A percentile compares a stretch with the other conserved stretches of the same genome.
These are phyloP conservation scores for Pyrenochaeta sp. DNA, from an alignment of 2,329 filamentous ascomycete genomes.

Conservation along the genomic window DNA sequence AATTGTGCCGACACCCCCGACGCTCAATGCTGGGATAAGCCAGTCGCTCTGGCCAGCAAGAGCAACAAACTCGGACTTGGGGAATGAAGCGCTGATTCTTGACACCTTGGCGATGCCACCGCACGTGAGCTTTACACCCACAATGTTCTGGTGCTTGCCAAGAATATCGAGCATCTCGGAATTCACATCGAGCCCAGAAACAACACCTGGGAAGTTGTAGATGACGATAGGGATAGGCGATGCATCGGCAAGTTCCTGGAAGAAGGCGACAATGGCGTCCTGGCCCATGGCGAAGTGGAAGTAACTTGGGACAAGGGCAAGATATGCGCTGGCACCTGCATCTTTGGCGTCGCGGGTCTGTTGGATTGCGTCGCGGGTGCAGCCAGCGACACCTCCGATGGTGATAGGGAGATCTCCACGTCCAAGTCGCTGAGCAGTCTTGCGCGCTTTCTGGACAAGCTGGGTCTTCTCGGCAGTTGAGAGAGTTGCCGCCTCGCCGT, in stretches of 20 bases:
- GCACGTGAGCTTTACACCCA: constrained; percentile 49
- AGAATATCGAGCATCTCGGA: constrained; percentile 49
- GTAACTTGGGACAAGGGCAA: constrained; percentile 51
- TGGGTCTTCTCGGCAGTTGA: constrained; percentile 49
- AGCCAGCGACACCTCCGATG: constrained; percentile 50
- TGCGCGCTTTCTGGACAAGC: constrained; percentile 49
- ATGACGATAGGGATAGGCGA: constrained; percentile 54
- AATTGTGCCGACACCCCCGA: constrained; percentile 67
- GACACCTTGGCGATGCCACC: constrained; percentile 53
- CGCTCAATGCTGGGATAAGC: constrained; percentile 63
- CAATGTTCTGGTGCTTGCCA: constrained; percentile 46
- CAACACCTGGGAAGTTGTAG: constrained; percentile 58
- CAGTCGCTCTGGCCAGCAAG: constrained; percentile 55
- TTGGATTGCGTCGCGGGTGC: constrained; percentile 52
- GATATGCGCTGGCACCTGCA: constrained; percentile 48
- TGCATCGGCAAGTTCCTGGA: constrained; percentile 47
- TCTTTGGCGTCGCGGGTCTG: constrained; percentile 48
- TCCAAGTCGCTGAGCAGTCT: constrained; percentile 45
- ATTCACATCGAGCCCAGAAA: constrained; percentile 54
- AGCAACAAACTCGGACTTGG: constrained; percentile 47
- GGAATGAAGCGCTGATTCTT: constrained; percentile 47
- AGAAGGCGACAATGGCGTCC: constrained; percentile 45
- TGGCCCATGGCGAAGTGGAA: constrained; percentile 51
- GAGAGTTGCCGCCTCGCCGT: constrained; percentile 55
- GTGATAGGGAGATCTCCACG: constrained; percentile 50